Base-by-base conservation (phyloP, 2,329 filamentous ascomycete genomes). In the Pyrenochaeta sp. region DNA sequence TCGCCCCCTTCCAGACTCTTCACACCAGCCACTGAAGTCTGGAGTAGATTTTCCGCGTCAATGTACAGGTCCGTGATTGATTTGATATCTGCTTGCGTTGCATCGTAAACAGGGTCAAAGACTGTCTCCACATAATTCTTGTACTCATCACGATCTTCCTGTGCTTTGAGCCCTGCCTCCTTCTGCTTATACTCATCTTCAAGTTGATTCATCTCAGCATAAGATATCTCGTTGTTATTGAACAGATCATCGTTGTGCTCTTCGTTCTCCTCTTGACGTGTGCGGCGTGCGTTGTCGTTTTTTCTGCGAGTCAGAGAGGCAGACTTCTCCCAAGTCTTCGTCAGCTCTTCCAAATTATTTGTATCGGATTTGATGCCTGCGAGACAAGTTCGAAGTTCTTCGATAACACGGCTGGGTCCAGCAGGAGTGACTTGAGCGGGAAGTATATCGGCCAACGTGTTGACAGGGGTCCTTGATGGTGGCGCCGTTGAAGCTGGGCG, bases 161-260 rank as follows among this genome's bases (percentile, higher is more conserved):
- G 77, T n/a, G 81, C 76, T 58, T 82, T 82, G 33, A 76, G 73
- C 29, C 79, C 77, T 40, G 78, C 78, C 65, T 86, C 83, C 9
- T 76, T 76, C 49, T 81, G 77, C 51, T 83, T 82, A 60, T 84
- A 84, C 27, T 84, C 82, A 43, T 82, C 78, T 62, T 86, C 83
- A 9, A 85, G 72, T 14, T 76, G 76, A 32, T 79, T 80, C 60
- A 86, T 83, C 43, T 85, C 83, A 11, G 82, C 82, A 65, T 86
- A 85, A 0, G 82, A 82, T 39, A 86, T 85, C 58, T 84, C 80
- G 49, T 85, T 79, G 43, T 78, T 78, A 57, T 85, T 81, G 71
- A 85, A 86, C 1, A 85, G 73, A 1, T 77, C 75, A 57, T 85
- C 81, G 29, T 83, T 83, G 42, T 78, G 76, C n/a, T 71, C 72